A percentile compares a stretch with the other conserved stretches of the same genome.
Conservation (phyloP, 176 grass and related monocot species). For the Zoysia pacifica region DNA sequence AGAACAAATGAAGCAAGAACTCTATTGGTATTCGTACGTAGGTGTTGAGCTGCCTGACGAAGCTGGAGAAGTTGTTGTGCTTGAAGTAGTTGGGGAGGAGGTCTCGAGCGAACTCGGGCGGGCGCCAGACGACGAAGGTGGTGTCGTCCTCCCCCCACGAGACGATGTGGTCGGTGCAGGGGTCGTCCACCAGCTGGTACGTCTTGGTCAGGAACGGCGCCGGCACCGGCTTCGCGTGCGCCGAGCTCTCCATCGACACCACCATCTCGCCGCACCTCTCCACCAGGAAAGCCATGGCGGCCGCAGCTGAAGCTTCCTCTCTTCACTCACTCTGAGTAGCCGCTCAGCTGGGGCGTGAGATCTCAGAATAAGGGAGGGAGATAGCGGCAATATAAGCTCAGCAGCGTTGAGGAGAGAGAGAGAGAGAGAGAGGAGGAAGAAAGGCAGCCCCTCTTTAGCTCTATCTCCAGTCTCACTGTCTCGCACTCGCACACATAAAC, state of each 20-base stretch:
- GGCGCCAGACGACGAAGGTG: conserved; percentile 96
- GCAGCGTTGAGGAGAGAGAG: neutral
- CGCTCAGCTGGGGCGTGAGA: neutral
- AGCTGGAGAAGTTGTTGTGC: conserved; percentile 99
- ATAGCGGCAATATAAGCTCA: conserved; percentile 16
- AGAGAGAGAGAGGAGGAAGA: neutral
- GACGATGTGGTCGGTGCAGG: conserved; percentile 96
- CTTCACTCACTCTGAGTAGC: neutral
- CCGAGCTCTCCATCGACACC: conserved; percentile 66
- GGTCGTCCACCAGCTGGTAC: conserved; percentile 96
- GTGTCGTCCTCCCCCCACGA: conserved; percentile 86
- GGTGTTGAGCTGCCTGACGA: conserved; percentile 99
- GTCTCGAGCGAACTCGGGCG: conserved; percentile 84
- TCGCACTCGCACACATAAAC: conserved; percentile 59
- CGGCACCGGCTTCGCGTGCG: conserved; percentile 57
- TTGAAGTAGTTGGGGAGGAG: conserved; percentile 99
- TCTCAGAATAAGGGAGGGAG: neutral
- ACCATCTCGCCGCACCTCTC: conserved; percentile 76
- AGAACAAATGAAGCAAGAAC: neutral
- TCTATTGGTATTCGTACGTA: conserved; percentile 53
- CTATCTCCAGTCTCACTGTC: conserved; percentile 68
- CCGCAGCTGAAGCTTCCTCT: no score
- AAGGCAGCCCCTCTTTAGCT: conserved; percentile 50
- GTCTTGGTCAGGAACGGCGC: conserved; percentile 96
- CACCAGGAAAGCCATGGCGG: conserved; percentile 64